Conservation (phyloP, 345 rosid genomes). For the Linum tenue region DNA sequence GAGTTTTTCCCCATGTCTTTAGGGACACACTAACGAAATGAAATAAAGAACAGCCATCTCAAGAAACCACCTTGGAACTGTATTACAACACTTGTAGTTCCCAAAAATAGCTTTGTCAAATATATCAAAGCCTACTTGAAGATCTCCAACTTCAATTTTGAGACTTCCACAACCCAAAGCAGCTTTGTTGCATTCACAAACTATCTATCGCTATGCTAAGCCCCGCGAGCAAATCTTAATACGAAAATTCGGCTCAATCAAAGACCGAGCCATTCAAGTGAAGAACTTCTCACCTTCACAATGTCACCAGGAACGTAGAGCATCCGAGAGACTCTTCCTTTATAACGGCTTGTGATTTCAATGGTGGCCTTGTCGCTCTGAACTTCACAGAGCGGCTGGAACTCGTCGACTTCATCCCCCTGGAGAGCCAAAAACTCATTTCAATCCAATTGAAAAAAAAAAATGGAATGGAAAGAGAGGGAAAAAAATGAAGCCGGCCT, state of each 20-base stretch:
- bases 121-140: too few relatives aligned
- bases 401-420: constrained; percentile 86
- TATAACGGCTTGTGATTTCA: constrained; percentile 84
- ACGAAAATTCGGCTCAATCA: background rate
- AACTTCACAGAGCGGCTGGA: constrained; percentile 93
- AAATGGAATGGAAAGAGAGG: background rate
- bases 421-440: constrained; percentile 21
- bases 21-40: background rate
- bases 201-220: background rate
- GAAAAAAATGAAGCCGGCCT: background rate
- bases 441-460: background rate
- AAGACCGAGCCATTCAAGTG: background rate
- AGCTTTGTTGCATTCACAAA: background rate
- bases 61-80: too few relatives aligned
- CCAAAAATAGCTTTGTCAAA: background rate
- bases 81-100: too few relatives aligned
- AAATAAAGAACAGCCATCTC: too few relatives aligned
- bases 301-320: constrained; percentile 65
- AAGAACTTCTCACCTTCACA: constrained; percentile 50
- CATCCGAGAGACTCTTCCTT: constrained; percentile 58
- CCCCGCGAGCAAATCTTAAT: background rate
- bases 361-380: constrained; percentile 97
- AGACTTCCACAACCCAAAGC: background rate
- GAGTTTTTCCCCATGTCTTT: background rate
- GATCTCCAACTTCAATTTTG: background rate